Percentiles rank a stretch among this genome's conserved stretches.
These are phyloP conservation scores for Cucumis hystrix DNA, from an alignment of 306 rosid species.

Conservation along the genomic window DNA sequence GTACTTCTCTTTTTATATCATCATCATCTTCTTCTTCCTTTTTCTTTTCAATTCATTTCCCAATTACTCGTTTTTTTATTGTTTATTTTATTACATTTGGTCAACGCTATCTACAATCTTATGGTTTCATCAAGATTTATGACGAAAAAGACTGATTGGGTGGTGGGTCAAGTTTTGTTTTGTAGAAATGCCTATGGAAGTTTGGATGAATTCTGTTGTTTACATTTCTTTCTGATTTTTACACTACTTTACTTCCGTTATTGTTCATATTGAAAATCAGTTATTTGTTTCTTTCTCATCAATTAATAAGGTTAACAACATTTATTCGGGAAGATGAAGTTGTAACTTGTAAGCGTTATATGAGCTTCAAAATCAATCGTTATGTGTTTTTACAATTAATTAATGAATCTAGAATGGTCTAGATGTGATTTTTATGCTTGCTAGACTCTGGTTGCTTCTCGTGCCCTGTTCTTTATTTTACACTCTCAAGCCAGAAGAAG, in stretches of 20 bases:
- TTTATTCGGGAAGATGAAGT: neutral
- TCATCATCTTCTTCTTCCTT: too few relatives aligned
- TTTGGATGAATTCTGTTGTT: neutral
- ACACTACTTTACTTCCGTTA: neutral
- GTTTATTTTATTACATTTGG: neutral
- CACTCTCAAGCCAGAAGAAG: too few relatives aligned
- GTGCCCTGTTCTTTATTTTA: too few relatives aligned
- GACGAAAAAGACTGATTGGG: neutral
- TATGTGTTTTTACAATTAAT: neutral
- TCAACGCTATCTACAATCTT: neutral
- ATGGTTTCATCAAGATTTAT: neutral
- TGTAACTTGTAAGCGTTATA: neutral
- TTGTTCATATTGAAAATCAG: neutral
- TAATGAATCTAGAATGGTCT: neutral
- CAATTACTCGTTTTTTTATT: neutral
- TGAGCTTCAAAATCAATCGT: neutral
- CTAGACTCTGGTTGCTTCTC: too few relatives aligned
- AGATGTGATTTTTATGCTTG: neutral
- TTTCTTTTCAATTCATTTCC: too few relatives aligned
- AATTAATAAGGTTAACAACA: too few relatives aligned
- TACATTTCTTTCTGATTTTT: neutral
- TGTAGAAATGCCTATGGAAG: neutral
- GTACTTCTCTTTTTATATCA: conserved; percentile 12
- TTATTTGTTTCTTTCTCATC: neutral
- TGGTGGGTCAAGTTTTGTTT: neutral